These are phyloP conservation scores for Tetrapisispora iriomotensis DNA, from an alignment of 805 yeast species.

Conservation along the genomic window DNA sequence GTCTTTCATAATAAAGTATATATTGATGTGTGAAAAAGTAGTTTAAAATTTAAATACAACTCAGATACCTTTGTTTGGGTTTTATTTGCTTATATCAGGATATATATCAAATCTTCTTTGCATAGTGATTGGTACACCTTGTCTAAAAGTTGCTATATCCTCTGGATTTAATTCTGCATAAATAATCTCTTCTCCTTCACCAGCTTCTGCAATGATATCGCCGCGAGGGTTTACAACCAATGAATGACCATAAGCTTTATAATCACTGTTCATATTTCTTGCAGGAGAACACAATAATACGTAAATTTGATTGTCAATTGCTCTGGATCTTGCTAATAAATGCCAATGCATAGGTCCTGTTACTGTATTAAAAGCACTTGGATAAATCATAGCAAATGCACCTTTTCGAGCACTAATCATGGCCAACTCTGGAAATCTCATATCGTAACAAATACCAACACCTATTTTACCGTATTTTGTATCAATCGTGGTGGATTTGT, in stretches of 20 bases:
- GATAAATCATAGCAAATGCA: constrained; percentile 69
- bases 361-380: constrained; percentile 77
- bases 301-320: constrained; percentile 65
- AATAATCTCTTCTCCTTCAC: constrained; percentile 65
- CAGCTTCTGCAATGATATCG: constrained; percentile 57
- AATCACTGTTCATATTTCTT: constrained; percentile 50
- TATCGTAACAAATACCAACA: constrained; percentile 76
- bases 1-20: too few relatives aligned
- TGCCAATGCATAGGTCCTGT: constrained; percentile 85
- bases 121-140: constrained; percentile 54
- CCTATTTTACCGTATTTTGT: constrained; percentile 46
- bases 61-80: background rate
- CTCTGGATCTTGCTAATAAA: constrained; percentile 59
- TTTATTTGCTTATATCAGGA: constrained; percentile 21
- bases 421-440: constrained; percentile 73
- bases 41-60: too few relatives aligned
- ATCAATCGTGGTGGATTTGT: constrained; percentile 57
- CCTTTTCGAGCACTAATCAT: constrained; percentile 56
- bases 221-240: constrained; percentile 57
- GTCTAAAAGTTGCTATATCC: constrained; percentile 45
- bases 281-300: constrained; percentile 84
- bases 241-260: constrained; percentile 62
- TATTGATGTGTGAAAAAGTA: too few relatives aligned
- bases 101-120: constrained; percentile 65
- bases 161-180: constrained; percentile 66